A percentile compares a stretch with the other conserved stretches of the same genome.
Conservation (phyloP, 257 asterid species). For the Ilex aquifolium region DNA sequence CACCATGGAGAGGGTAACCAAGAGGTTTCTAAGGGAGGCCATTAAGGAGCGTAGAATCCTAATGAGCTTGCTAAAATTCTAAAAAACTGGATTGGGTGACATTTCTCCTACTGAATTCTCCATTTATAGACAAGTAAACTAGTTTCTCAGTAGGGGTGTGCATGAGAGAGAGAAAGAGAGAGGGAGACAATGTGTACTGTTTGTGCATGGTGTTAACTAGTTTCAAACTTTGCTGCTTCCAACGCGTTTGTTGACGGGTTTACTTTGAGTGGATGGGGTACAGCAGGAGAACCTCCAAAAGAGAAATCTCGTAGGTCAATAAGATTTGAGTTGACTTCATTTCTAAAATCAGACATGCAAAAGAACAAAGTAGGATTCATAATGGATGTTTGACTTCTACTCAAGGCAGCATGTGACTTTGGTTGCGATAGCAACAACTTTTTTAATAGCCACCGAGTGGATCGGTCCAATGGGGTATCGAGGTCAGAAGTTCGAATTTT, state of each 20-base stretch:
- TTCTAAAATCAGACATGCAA: too few species aligned
- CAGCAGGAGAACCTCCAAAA: too few species aligned
- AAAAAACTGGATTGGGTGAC: not conserved
- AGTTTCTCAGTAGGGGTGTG: not conserved
- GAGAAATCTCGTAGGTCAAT: too few species aligned
- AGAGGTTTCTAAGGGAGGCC: slow-evolving; percentile 19
- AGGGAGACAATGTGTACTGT: not conserved
- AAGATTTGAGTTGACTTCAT: too few species aligned
- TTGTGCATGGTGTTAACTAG: not conserved
- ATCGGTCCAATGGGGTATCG: too few species aligned
- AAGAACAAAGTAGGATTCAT: too few species aligned
- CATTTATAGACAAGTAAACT: slow-evolving; percentile 12
- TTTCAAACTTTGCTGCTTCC: slow-evolving; percentile 21
- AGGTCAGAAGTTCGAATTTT: too few species aligned
- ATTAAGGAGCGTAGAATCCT: not conserved
- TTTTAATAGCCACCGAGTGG: too few species aligned
- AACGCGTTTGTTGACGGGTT: slow-evolving; percentile 15
- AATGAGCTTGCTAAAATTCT: not conserved
- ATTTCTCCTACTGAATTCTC: slow-evolving; percentile 10
- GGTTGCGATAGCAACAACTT: too few species aligned
- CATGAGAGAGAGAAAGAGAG: not conserved
- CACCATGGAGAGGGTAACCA: slow-evolving; percentile 12
- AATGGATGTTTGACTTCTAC: too few species aligned
- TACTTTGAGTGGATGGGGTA: too few species aligned
- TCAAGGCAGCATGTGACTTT: too few species aligned